Evolutionary conservation across 208 protist genomes (phyloP), one percentile per base, ranked within the genome.

Genomic region (Naegleria lovaniensis): DNA sequence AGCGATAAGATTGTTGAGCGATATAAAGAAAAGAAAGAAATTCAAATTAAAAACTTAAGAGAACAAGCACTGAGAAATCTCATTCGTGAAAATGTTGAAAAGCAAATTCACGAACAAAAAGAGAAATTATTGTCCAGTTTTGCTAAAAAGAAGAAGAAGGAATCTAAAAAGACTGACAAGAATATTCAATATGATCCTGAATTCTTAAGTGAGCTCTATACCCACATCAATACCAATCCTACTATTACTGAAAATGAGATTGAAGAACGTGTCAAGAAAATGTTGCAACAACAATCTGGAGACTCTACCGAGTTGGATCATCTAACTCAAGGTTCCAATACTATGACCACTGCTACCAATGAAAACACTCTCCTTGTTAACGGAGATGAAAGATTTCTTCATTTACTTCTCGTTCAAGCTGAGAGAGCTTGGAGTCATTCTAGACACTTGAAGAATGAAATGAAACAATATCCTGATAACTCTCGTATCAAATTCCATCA

Each of bases 401-500:
- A 67, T 29, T 67, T 67, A 29, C 11, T 67, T 67, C 55, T 67
- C 13, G 55, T 67, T 67, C 55, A 67, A 67, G 55, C 55, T 4
- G 55, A 67, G 22, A 67, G 55, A 67, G 55, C 55, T 4, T 67
- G 55, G 55, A 67, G 55, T 67, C 55, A 67, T 29, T 67, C 55
- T 13, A 67, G 22, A 67, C 55, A 67, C 19, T 67, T 67, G 55
- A 67, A 19, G 13, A 67, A 67, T 67, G 55, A 67, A 67, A 67
- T 29, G 22, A 67, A 67, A 29, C 55, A 67, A 67, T 15, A 67
- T 67, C 55, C 55, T 67, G 55, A 67, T 67, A 67, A 67, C 22
- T 67, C 55, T 67, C 55, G 55, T 67, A 67, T 67, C 55, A 67
- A 67, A 67, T 67, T 67, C 55, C 55, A 67, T 67, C 55, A 67